Evolutionary conservation across 2,329 filamentous ascomycete genomes (phyloP), one percentile per base, ranked within the genome.

Genomic region (Cladorrhinum sp.): DNA sequence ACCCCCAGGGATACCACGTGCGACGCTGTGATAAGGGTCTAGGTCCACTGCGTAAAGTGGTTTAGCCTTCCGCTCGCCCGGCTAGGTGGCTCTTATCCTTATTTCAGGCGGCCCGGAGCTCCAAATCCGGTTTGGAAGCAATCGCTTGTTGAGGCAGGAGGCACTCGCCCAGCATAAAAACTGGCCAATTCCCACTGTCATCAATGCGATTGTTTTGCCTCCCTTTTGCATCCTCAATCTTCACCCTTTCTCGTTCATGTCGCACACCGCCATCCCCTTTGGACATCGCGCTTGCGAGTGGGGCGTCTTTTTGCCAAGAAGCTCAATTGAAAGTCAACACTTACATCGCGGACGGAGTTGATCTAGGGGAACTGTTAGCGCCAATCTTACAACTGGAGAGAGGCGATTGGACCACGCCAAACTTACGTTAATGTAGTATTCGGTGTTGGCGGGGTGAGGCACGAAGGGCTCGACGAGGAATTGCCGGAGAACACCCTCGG

Each of bases 391-490:
- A 8, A 18, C 23, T 39, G 28, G 24, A 16, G 16, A 33, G 18
- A 9, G 8, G 20, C 46, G 14, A 28, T 9, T 21, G n/a, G 20
- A 10, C 10, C 23, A 24, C 20, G 36, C 28, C 23, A 51, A 10
- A 67, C 67, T 62, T 57, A 69, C 67, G 88, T 97, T 97, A 84
- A 99, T 96, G 82, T 99, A 99, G 84, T 98, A 98, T 81, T 99
- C 95, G 67, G 94, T 97, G 77, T 92, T 89, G 72, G 92, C 86
- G 67, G 93, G 90, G 80, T 99, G 95, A 73, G 94, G 95, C 65
- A 98, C 93, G 74, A 99, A 98, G 57, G 95, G 95, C 86, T 99
- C 95, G 70, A 99, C 93, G 68, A 99, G 84, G 85, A 99, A 99
- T 73, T 96, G 91, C 77, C 93, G 89, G 76, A 99, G 85, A 67